phyloP scores from a whole-genome alignment of 768 basidiomycete species.

The Agaricus subrufescens region DNA sequence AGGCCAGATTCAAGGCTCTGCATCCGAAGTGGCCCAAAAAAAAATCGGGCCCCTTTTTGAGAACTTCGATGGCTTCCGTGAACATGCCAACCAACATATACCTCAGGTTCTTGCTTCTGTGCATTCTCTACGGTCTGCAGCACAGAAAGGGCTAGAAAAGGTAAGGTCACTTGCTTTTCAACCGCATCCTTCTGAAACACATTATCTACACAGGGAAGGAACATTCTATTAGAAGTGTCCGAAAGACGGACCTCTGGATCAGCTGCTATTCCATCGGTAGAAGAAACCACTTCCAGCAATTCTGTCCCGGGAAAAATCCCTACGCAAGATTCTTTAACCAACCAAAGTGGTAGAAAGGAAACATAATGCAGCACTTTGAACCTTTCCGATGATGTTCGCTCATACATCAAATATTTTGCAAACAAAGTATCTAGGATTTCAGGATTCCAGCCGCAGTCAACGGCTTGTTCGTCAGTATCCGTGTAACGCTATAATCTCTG shows the following conservation, averaged over 20 bases:
- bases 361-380: conserved; percentile 3
- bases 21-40: not conserved
- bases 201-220: not conserved
- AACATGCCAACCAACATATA: not conserved
- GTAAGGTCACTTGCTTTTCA: not conserved
- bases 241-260: not conserved
- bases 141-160: conserved; percentile 1
- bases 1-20: not conserved
- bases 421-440: too few species aligned
- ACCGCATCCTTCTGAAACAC: not conserved
- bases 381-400: not conserved
- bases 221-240: not conserved
- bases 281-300: not conserved
- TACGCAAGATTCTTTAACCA: not conserved
- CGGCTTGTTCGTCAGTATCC: too few species aligned
- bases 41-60: conserved; percentile 5
- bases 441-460: too few species aligned
- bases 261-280: not conserved
- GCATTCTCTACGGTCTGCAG: not conserved
- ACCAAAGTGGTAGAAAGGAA: not conserved
- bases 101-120: not conserved
- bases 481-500: too few species aligned
- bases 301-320: not conserved
- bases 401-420: not conserved
- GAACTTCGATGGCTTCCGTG: not conserved